Conservation (phyloP, 768 basidiomycete genomes). For the Tulasnella sp. region DNA sequence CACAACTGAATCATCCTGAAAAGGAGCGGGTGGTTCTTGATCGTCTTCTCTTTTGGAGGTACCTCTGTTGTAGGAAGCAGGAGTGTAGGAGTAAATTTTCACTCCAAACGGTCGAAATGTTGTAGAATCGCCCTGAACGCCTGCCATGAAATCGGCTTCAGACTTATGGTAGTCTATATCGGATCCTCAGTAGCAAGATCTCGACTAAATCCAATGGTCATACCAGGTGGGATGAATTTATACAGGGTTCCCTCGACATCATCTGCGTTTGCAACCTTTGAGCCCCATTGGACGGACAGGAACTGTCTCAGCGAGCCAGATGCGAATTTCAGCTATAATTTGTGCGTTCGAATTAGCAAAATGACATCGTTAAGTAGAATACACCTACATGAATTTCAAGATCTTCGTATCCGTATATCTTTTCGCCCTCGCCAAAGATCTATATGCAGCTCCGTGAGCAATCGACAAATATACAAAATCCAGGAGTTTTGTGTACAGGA, state of each 20-base stretch:
- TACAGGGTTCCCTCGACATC: slow-evolving; percentile 70
- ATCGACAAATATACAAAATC: not conserved
- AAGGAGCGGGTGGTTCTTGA: no score
- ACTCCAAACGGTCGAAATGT: slow-evolving; percentile 66
- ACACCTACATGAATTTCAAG: slow-evolving; percentile 64
- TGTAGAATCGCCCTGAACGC: slow-evolving; percentile 64
- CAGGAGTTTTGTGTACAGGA: slow-evolving; percentile 39
- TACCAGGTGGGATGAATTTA: slow-evolving; percentile 65
- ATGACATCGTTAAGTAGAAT: not conserved
- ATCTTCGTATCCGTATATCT: slow-evolving; percentile 85
- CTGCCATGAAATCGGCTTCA: slow-evolving; percentile 49
- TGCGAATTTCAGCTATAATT: slow-evolving; percentile 58
- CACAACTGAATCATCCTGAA: slow-evolving; percentile 52
- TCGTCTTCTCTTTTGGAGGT: slow-evolving; percentile 43
- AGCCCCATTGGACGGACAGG: slow-evolving; percentile 52
- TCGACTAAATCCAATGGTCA: slow-evolving; percentile 14
- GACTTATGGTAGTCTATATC: slow-evolving; percentile 54
- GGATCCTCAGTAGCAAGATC: not conserved
- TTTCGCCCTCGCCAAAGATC: slow-evolving; percentile 96
- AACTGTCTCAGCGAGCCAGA: slow-evolving; percentile 76
- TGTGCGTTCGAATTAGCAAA: not conserved
- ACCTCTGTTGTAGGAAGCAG: slow-evolving; percentile 35
- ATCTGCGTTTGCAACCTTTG: slow-evolving; percentile 58
- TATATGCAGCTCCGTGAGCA: slow-evolving; percentile 22
- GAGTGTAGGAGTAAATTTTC: slow-evolving; percentile 60